Conservation (phyloP, 2,329 filamentous ascomycete species). For the Neonectria coccinea region DNA sequence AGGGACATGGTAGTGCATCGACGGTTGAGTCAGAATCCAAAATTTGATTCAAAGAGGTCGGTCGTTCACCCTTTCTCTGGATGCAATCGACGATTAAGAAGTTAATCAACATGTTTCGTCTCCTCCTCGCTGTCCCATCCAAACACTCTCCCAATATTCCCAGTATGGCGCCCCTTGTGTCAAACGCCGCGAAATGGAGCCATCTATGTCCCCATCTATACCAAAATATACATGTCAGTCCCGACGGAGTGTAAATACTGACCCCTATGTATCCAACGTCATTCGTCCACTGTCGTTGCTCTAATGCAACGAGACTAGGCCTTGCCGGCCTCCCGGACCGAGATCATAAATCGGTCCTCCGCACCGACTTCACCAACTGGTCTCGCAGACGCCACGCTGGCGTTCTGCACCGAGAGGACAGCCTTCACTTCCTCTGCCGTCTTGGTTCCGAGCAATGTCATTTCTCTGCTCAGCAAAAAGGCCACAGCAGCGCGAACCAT, state of each 20-base stretch:
- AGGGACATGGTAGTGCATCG: too few relatives aligned
- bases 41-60: slow-evolving; percentile 38
- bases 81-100: slow-evolving; percentile 30
- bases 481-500: slow-evolving; percentile 79
- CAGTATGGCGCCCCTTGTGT: slow-evolving; percentile 35
- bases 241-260: slow-evolving; percentile 14
- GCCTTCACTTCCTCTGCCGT: slow-evolving; percentile 58
- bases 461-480: slow-evolving; percentile 67
- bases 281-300: slow-evolving; percentile 24
- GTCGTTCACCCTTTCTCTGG: slow-evolving; percentile 32
- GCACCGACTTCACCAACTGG: slow-evolving; percentile 57
- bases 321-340: slow-evolving; percentile 52
- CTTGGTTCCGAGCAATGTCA: slow-evolving; percentile 61
- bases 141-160: slow-evolving; percentile 25
- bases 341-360: slow-evolving; percentile 58
- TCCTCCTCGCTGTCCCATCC: slow-evolving; percentile 24
- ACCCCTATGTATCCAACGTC: slow-evolving; percentile 25
- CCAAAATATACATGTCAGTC: slow-evolving; percentile 41
- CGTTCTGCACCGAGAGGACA: slow-evolving; percentile 50
- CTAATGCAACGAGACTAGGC: slow-evolving; percentile 37
- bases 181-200: slow-evolving; percentile 43
- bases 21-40: background rate
- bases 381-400: slow-evolving; percentile 47
- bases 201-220: slow-evolving; percentile 43
- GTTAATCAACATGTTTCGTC: slow-evolving; percentile 29